phyloP scores from a whole-genome alignment of 352 stramenopile genomes.

The Phytophthora pistaciae region DNA sequence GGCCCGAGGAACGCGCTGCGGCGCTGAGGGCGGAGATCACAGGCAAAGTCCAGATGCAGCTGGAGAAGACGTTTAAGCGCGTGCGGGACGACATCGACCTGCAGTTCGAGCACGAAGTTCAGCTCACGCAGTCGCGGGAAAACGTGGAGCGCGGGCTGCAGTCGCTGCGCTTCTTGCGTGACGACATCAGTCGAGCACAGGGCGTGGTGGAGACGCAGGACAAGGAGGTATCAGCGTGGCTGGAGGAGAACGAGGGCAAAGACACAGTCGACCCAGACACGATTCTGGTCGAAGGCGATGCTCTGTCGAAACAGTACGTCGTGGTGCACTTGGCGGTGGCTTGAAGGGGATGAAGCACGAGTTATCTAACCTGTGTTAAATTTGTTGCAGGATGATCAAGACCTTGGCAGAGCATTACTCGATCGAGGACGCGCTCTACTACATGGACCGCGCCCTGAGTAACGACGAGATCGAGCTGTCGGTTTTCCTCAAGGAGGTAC shows the following conservation, averaged over 20 bases:
- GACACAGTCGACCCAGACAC: constrained; percentile 81
- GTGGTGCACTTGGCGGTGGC: neutral
- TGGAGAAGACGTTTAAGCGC: constrained; percentile 84
- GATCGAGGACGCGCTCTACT: constrained; percentile 93
- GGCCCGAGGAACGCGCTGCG: constrained; percentile 53
- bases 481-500: constrained; percentile 91
- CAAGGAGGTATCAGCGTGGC: constrained; percentile 66
- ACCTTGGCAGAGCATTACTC: constrained; percentile 88
- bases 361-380: constrained; percentile 5
- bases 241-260: constrained; percentile 84
- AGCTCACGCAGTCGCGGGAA: constrained; percentile 82
- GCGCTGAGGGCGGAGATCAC: constrained; percentile 79
- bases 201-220: constrained; percentile 67
- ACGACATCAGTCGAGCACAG: constrained; percentile 67
- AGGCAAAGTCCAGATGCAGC: constrained; percentile 79
- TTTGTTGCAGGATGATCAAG: constrained; percentile 61
- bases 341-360: neutral
- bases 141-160: constrained; percentile 81
- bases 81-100: constrained; percentile 88
- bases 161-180: constrained; percentile 75
- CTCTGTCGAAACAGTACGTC: constrained; percentile 85
- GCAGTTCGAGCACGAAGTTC: constrained; percentile 88
- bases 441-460: constrained; percentile 90
- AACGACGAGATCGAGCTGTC: constrained; percentile 89
- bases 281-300: constrained; percentile 82